phyloP scores from a whole-genome alignment of 495 filamentous ascomycete species.

The Penicillium steckii region DNA sequence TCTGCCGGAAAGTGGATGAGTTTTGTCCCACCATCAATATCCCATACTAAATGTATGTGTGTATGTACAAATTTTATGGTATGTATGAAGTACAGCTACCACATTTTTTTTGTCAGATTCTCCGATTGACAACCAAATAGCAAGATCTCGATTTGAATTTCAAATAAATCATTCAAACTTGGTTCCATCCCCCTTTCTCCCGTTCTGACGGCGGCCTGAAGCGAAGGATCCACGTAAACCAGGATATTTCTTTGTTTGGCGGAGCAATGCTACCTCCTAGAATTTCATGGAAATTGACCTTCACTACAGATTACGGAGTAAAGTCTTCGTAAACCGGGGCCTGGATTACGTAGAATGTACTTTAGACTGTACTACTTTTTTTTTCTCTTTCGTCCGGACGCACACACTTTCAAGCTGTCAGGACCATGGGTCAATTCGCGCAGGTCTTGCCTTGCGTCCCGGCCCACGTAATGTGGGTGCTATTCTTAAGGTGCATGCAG shows the following conservation, averaged over 20 bases:
- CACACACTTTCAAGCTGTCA: not conserved
- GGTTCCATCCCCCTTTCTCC: not conserved
- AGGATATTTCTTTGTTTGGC: constrained; percentile 16
- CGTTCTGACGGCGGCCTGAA: constrained; percentile 7
- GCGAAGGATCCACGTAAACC: constrained; percentile 17
- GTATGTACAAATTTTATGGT: no score
- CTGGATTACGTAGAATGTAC: no score
- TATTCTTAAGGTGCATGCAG: constrained; percentile 22
- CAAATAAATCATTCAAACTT: not conserved
- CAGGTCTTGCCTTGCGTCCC: constrained; percentile 19
- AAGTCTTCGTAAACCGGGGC: no score
- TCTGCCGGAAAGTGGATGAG: not conserved
- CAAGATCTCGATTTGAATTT: no score
- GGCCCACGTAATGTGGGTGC: constrained; percentile 17
- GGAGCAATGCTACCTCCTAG: not conserved
- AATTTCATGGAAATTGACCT: not conserved
- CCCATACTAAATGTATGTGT: not conserved
- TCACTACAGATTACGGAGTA: not conserved
- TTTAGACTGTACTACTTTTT: no score
- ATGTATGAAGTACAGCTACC: no score
- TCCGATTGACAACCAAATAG: no score
- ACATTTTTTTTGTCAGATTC: no score
- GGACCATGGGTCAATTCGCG: constrained; percentile 11
- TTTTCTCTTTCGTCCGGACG: no score
- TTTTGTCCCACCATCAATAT: not conserved